A percentile compares a stretch with the other conserved stretches of the same genome.
These are phyloP conservation scores for Melaleuca alternifolia DNA, from an alignment of 345 rosid genomes.

Conservation along the genomic window DNA sequence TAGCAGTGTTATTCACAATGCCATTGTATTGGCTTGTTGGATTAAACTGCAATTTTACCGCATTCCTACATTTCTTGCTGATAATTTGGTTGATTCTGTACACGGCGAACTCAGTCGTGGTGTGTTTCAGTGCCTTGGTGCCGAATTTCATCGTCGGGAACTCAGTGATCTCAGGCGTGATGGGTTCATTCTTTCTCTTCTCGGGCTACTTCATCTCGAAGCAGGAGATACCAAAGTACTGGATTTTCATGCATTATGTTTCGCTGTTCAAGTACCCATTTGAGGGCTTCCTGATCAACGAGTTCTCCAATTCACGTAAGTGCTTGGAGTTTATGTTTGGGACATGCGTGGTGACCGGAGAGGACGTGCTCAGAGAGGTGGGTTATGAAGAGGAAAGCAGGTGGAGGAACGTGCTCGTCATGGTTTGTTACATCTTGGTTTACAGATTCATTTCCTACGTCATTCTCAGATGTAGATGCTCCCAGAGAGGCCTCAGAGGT, in stretches of 20 bases:
- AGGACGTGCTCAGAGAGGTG: conserved; percentile 63
- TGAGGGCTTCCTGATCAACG: conserved; percentile 85
- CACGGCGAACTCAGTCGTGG: conserved; percentile 94
- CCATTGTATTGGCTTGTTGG: conserved; percentile 95
- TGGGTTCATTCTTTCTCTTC: conserved; percentile 95
- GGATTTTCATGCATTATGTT: conserved; percentile 94
- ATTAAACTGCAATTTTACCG: conserved; percentile 47
- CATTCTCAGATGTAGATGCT: conserved; percentile 67
- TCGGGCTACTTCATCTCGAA: conserved; percentile 91
- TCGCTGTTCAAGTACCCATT: conserved; percentile 95
- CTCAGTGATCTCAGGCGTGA: conserved; percentile 82
- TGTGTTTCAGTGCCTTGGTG: conserved; percentile 83
- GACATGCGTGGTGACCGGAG: conserved; percentile 51
- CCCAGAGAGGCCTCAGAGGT: conserved; percentile 22
- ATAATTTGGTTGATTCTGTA: conserved; percentile 90
- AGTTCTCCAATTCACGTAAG: conserved; percentile 69
- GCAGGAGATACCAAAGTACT: conserved; percentile 65
- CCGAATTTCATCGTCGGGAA: conserved; percentile 91
- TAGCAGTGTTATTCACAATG: conserved; percentile 52
- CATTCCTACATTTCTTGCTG: conserved; percentile 62
- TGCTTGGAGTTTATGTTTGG: conserved; percentile 69
- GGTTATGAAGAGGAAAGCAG: conserved; percentile 61
- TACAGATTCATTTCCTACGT: conserved; percentile 80
- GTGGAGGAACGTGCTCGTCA: conserved; percentile 72
- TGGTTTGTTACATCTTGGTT: conserved; percentile 58